Conservation (phyloP, 169 alveolate species). For the Plasmodium ovale region DNA sequence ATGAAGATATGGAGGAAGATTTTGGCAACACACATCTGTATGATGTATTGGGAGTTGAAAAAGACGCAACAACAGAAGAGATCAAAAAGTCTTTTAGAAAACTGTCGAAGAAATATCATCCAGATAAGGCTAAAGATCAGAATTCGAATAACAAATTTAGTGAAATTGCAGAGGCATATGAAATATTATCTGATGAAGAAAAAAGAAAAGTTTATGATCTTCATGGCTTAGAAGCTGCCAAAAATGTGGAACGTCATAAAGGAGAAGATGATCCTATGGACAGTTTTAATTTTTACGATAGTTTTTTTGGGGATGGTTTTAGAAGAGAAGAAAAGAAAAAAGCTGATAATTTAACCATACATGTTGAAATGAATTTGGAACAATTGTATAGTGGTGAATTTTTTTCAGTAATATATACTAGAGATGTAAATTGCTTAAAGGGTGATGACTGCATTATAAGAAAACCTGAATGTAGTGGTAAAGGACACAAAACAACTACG, state of each 20-base stretch:
- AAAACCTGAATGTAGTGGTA: conserved; percentile 87
- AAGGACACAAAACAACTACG: conserved; percentile 84
- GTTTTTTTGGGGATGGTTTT: conserved; percentile 81
- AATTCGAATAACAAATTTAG: conserved; percentile 90
- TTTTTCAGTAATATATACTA: conserved; percentile 77
- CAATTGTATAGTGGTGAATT: conserved; percentile 86
- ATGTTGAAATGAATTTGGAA: conserved; percentile 82
- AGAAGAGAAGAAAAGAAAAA: conserved; percentile 80
- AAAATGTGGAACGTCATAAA: conserved; percentile 77
- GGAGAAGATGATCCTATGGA: conserved; percentile 76
- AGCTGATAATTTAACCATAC: conserved; percentile 85
- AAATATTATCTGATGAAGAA: conserved; percentile 91
- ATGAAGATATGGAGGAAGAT: conserved; percentile 55
- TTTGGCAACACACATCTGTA: conserved; percentile 76
- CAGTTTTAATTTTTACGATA: conserved; percentile 80
- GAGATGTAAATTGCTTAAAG: conserved; percentile 83
- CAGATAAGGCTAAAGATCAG: conserved; percentile 90
- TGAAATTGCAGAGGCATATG: conserved; percentile 93
- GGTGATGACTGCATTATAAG: conserved; percentile 86
- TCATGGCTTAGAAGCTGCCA: conserved; percentile 93
- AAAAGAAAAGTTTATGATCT: conserved; percentile 91
- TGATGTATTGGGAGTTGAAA: conserved; percentile 84
- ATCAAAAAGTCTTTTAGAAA: conserved; percentile 93
- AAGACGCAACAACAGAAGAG: conserved; percentile 87
- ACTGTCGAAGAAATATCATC: conserved; percentile 91